Evolutionary conservation across 371 early-diverging fungal species (phyloP).

Genomic region (Choanephora cucurbitarum): DNA sequence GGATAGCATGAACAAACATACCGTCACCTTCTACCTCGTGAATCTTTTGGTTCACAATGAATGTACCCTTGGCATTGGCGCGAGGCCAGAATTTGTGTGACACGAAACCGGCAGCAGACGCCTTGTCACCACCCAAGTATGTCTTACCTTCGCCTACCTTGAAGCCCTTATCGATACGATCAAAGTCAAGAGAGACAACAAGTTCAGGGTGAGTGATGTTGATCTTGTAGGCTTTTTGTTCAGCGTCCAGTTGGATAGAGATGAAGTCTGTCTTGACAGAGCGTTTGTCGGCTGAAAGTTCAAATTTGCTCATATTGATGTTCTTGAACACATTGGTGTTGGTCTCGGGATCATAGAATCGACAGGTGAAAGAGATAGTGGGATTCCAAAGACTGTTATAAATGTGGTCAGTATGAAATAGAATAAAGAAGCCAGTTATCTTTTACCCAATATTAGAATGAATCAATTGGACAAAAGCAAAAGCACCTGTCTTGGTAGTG

Average conservation of each 20-base stretch:
- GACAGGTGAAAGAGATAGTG: constrained; percentile 78
- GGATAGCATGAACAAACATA: constrained; percentile 82
- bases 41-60: constrained; percentile 68
- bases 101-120: constrained; percentile 57
- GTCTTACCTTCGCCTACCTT: constrained; percentile 83
- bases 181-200: constrained; percentile 66
- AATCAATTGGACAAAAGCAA: constrained; percentile 82
- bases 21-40: constrained; percentile 72
- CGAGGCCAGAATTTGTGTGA: constrained; percentile 85
- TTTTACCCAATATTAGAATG: constrained; percentile 81
- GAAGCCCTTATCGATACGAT: constrained; percentile 69
- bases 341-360: constrained; percentile 69
- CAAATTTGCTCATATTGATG: constrained; percentile 68
- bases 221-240: constrained; percentile 53
- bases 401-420: constrained; percentile 14
- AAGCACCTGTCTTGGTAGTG: constrained; percentile 71
- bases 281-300: constrained; percentile 68
- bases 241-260: constrained; percentile 61
- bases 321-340: constrained; percentile 71
- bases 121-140: constrained; percentile 62
- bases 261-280: constrained; percentile 74
- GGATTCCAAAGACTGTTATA: constrained; percentile 49
- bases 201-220: constrained; percentile 63
- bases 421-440: background rate
- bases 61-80: constrained; percentile 70